Evolutionary conservation across 805 yeast species (phyloP), one percentile per base, ranked within the genome.

Genomic region (Diddensiella transvaalensis): DNA sequence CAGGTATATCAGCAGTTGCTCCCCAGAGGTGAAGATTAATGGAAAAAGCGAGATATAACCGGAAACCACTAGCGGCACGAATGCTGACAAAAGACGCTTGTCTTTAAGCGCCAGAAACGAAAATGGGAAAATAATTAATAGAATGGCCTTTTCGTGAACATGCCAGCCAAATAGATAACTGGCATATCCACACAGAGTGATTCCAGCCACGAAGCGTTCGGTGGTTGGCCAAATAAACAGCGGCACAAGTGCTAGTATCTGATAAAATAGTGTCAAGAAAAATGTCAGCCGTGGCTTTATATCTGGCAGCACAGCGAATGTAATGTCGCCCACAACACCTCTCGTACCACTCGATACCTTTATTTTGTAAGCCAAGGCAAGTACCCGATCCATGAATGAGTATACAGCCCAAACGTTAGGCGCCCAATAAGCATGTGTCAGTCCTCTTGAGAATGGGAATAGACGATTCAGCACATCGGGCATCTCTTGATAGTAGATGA

Each of bases 341-440:
- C 88, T 78, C 0, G 97, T 90, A 18, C 78, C 77, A 3, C 77
- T 69, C 15, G 66, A 58, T 0, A 73, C 61, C 11, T 61, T 51
- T 22, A 67, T 52, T 23, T 67, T 51, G 33, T 49, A 42, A 1
- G 53, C 46, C 13, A 60, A 26, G 5, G 65, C 62, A n/a, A 89
- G 70, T 0, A 83, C 60, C 49, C 95, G 74, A 66, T 93, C 99
- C 11, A 75, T 51, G 55, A 87, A 84, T 1, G 97, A 86, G 66
- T 93, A 93, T 6, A 91, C 58, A 0, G 99, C 96, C 99, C 99
- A 93, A 41, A 89, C 72, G 60, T 93, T 93, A 13, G 99, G 98
- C 1, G 99, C 98, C 98, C 99, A 93, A 68, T 93, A 93, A 0
- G 98, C 96, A 67, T 93, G 99, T 3, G 97, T 93, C 32, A 93